Evolutionary conservation across 805 yeast genomes (phyloP).

Genomic region (Saccharomyces jurei): DNA sequence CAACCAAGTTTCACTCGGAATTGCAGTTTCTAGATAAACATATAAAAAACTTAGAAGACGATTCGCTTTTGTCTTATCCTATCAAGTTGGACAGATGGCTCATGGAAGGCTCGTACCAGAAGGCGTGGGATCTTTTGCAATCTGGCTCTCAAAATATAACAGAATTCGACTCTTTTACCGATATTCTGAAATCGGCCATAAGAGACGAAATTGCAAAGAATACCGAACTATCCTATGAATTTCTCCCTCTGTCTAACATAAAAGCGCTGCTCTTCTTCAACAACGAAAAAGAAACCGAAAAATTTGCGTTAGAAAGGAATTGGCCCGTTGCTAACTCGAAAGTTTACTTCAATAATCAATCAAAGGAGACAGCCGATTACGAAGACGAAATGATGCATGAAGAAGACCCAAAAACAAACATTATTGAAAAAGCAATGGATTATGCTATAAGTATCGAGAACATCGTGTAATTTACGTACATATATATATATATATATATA

Average conservation of each 20-base stretch:
- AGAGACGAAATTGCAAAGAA: constrained; percentile 81
- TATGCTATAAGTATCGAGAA: constrained; percentile 91
- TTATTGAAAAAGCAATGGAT: constrained; percentile 62
- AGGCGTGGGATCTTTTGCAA: constrained; percentile 68
- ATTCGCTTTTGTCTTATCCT: constrained; percentile 71
- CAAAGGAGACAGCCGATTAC: constrained; percentile 30
- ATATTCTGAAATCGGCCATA: constrained; percentile 66
- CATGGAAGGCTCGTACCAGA: constrained; percentile 94
- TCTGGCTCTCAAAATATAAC: constrained; percentile 36
- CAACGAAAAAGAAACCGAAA: constrained; percentile 45
- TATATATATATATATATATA: not conserved
- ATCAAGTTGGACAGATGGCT: constrained; percentile 85
- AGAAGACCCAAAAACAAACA: constrained; percentile 15
- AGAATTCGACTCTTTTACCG: constrained; percentile 74
- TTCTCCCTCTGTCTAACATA: constrained; percentile 74
- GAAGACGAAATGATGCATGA: constrained; percentile 28
- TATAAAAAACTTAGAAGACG: constrained; percentile 45
- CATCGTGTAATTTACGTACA: constrained; percentile 46
- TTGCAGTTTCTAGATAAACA: constrained; percentile 59
- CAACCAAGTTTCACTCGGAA: constrained; percentile 85
- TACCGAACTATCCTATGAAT: constrained; percentile 67
- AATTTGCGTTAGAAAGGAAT: constrained; percentile 44
- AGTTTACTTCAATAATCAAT: constrained; percentile 38
- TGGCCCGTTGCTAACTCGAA: constrained; percentile 53
- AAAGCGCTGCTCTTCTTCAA: constrained; percentile 68